Percentiles rank a stretch among this genome's conserved stretches.
Conservation (phyloP, 2,329 filamentous ascomycete genomes). For the Cytospora schulzeri region DNA sequence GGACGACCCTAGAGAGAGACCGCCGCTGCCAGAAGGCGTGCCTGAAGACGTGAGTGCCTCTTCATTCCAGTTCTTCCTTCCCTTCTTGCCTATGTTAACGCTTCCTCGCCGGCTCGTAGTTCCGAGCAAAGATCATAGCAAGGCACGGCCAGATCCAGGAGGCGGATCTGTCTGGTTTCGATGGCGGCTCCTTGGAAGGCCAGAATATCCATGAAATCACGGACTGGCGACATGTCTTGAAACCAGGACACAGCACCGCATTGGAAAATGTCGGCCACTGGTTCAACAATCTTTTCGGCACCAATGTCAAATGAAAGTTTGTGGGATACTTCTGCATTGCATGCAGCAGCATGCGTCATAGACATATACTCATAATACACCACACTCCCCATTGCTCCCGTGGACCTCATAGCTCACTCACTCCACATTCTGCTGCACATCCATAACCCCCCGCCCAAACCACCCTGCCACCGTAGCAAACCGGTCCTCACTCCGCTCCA, state of each 20-base stretch:
- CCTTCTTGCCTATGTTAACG: not conserved
- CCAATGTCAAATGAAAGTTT: not conserved
- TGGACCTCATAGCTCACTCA: conserved; percentile 33
- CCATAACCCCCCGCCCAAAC: conserved; percentile 93
- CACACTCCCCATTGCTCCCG: not conserved
- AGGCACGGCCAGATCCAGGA: conserved; percentile 44
- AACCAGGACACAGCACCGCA: conserved; percentile 21
- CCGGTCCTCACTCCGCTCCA: conserved; percentile 75
- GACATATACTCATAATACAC: conserved; percentile 22
- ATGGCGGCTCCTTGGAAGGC: conserved; percentile 29
- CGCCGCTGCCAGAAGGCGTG: conserved; percentile 51
- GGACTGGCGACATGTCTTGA: conserved; percentile 36
- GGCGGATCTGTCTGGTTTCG: conserved; percentile 33
- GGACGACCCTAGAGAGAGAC: conserved; percentile 59
- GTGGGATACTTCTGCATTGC: conserved; percentile 9
- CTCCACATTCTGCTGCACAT: conserved; percentile 42
- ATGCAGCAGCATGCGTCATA: conserved; percentile 19
- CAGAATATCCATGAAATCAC: conserved; percentile 33
- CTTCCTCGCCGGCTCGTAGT: conserved; percentile 27
- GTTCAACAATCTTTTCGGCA: conserved; percentile 37
- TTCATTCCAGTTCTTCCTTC: no score
- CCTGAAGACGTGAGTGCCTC: conserved; percentile 45
- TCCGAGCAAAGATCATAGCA: conserved; percentile 40
- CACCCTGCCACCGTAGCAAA: conserved; percentile 94
- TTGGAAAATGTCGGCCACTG: conserved; percentile 31